Evolutionary conservation across 345 rosid species (phyloP), one percentile per base, ranked within the genome.

Genomic region (Populus tremula): DNA sequence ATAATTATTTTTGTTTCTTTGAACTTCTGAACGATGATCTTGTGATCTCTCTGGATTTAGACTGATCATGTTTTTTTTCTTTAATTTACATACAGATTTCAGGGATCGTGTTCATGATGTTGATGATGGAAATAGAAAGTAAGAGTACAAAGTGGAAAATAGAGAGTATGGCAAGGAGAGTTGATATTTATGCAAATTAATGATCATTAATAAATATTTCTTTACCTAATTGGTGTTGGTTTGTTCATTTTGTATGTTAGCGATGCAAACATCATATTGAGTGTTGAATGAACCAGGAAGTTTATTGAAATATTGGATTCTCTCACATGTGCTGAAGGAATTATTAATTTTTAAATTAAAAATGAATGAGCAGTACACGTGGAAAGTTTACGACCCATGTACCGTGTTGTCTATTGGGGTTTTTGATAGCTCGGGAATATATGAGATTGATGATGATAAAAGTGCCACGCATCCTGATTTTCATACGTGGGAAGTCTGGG

Each of bases 291-390:
- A 29, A 29, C 31, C 2, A 29, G 31, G 31, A 29, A 1, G 31
- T 31, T 31, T 31, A 2, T 31, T 31, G 31, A 31, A 31, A 31
- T 31, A 31, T 31, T 31, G 31, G 31, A 31, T 31, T 0, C 31
- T 31, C 31, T 1, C 31, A 29, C 2, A 2, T 2, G 2, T 29
- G 31, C 0, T 31, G 31, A 31, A 2, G 31, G 31, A 31, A 31
- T 31, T 31, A 1, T 31, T 31, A 31, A 31, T 2, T 2, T 31
- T 31, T 31, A 31, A 31, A 31, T 31, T 31, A 31, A 31, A 31
- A 31, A 31, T 31, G 97, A 94, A 94, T 71, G 97, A 94, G 82
- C 98, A 94, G 85, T 94, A 92, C 71, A 93, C 95, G 67, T 94
- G 95, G 97, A 82, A 89, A 76, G 95, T 94, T 18, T 91, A 86